phyloP scores from a whole-genome alignment of 2,329 filamentous ascomycete genomes.

The Colletotrichum sp. region DNA sequence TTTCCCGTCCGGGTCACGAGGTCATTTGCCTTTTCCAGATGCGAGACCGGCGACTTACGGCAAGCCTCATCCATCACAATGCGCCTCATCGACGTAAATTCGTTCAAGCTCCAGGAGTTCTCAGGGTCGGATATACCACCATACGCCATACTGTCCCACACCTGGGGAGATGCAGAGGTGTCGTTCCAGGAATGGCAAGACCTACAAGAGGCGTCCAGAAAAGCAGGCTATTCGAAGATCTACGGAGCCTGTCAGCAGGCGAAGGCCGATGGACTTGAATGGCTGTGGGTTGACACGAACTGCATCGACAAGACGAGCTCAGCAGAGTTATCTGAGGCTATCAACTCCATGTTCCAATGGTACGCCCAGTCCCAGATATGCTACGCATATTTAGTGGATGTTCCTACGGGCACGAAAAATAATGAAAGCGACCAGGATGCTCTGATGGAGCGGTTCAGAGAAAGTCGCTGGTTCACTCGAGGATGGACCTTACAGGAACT shows the following conservation, averaged over 20 bases:
- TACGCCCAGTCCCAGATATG: slow-evolving; percentile 1
- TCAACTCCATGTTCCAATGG: slow-evolving; percentile 9
- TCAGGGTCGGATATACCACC: slow-evolving; percentile 17
- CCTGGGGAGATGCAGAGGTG: slow-evolving; percentile 31
- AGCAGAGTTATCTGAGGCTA: background rate
- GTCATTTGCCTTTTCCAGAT: fast-evolving
- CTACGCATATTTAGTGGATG: slow-evolving; percentile 17
- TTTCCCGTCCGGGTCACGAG: background rate
- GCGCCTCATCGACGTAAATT: background rate
- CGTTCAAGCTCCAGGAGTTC: background rate
- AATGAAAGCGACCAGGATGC: background rate
- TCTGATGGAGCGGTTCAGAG: background rate
- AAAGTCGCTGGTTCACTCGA: background rate
- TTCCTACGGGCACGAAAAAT: slow-evolving; percentile 14
- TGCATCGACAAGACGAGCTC: slow-evolving; percentile 6
- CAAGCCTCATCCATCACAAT: background rate
- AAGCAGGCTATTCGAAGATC: background rate
- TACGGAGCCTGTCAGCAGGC: background rate
- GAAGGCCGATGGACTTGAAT: background rate
- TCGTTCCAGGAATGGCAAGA: slow-evolving; percentile 21
- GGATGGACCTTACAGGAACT: background rate
- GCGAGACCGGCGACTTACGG: background rate
- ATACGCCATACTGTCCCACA: slow-evolving; percentile 36
- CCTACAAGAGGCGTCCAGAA: background rate
- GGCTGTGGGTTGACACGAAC: slow-evolving; percentile 1